Evolutionary conservation across 441 rosid genomes (phyloP).

Genomic region (Gossypium aridum): DNA sequence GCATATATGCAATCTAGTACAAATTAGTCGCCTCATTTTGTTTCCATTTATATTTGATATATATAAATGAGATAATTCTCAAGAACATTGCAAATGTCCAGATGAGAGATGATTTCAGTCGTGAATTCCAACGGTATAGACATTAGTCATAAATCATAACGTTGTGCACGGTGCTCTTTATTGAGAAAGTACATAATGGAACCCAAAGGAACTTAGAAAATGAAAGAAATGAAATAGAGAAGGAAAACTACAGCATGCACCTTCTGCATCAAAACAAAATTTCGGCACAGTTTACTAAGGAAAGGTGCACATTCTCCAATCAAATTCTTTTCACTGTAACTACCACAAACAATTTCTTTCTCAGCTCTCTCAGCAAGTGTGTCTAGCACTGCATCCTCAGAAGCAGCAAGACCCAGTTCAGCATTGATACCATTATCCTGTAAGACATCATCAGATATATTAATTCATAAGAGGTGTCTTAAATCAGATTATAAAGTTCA

Average conservation of each 20-base stretch:
- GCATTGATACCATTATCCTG: conserved; percentile 84
- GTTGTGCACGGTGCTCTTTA: background rate
- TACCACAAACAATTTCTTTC: conserved; percentile 80
- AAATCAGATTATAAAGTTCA: conserved; percentile 7
- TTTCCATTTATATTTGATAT: background rate
- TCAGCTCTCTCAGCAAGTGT: conserved; percentile 83
- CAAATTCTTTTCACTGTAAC: conserved; percentile 53
- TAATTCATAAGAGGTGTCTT: background rate
- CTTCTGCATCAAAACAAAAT: conserved; percentile 81
- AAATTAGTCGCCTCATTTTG: background rate
- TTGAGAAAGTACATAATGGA: conserved; percentile 4
- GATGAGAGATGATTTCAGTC: background rate
- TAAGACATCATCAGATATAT: conserved; percentile 20
- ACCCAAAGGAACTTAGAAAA: background rate
- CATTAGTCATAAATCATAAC: background rate
- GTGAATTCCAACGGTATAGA: conserved; percentile 1
- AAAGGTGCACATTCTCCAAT: conserved; percentile 81
- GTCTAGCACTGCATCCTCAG: conserved; percentile 88
- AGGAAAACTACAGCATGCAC: conserved; percentile 27
- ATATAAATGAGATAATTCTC: background rate
- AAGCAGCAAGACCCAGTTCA: conserved; percentile 92
- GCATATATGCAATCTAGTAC: background rate
- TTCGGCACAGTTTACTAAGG: conserved; percentile 89
- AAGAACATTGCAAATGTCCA: background rate
- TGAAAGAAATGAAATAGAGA: conserved; percentile 4